Base-by-base conservation (phyloP, 768 basidiomycete species). In the Rhodotorula kratochvilovae region DNA sequence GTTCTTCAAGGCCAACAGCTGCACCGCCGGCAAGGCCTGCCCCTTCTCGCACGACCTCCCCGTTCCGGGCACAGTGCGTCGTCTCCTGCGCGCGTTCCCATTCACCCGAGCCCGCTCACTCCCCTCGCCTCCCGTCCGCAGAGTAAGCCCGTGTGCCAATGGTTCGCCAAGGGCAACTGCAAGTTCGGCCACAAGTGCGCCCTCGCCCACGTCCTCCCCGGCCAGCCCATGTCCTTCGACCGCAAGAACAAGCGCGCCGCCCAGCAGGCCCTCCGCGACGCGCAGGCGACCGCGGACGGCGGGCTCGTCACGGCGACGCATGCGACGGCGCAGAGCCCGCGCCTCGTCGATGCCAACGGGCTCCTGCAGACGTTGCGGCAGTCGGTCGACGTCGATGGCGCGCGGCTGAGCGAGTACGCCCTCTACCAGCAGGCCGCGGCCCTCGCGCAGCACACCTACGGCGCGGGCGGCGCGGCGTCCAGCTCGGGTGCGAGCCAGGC, bases 151-250 rank as follows among this genome's bases (percentile, higher is more conserved):
- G 70, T 80, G 43, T 82, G 82, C 68, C 81, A 81, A 66, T 82
- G 81, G 81, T 83, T 82, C 75, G 86, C 95, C 72, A 98, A 97
- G 81, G 94, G 95, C 1, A 94, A 90, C 81, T 89, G 88, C 83
- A 88, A 87, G 79, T 89, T 89, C 73, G 88, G 84, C 12, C 87
- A 82, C 67, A 83, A 83, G 67, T 94, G 95, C 77, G 95, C 95
- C 6, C 86, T 98, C 50, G 93, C 93, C 1, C 95, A 98, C 79
- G 84, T 99, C 64, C 84, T 93, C 15, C 95, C 95, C 1, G 95
- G 94, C 16, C 92, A 98, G 82, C 88, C 85, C 78, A 89, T 94
- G 87, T 86, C 89, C 13, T 94, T 95, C 91, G 95, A 98, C 78
- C 83, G 93, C 76, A 95, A 96, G 85, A 97, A 98, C 83, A 97